Conservation (phyloP, 1,284 basidiomycete species). For the Phaffia rhodozyma region DNA sequence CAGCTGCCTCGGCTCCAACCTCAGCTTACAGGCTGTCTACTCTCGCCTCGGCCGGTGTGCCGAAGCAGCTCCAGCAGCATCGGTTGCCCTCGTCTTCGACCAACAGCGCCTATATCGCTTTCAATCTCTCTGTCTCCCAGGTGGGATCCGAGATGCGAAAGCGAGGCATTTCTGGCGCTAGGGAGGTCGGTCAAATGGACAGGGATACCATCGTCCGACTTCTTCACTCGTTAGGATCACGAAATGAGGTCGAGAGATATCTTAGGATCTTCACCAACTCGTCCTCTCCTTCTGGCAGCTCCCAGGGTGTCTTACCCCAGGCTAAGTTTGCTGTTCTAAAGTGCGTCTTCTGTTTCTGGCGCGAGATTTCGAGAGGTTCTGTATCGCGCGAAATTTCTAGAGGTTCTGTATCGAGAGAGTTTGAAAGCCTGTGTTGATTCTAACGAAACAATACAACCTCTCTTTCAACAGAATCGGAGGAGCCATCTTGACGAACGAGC, state of each 20-base stretch:
- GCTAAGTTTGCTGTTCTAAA: constrained; percentile 92
- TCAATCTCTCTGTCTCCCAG: constrained; percentile 2
- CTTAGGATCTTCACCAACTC: constrained; percentile 88
- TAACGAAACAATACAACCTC: constrained; percentile 15
- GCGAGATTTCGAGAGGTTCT: no score
- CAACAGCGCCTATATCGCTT: neutral
- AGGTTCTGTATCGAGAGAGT: neutral
- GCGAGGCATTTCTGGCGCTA: constrained; percentile 9
- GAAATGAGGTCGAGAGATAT: constrained; percentile 90
- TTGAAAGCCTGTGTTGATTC: neutral
- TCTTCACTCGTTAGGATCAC: constrained; percentile 86
- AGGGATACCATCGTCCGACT: constrained; percentile 77
- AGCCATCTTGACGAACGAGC: constrained; percentile 68
- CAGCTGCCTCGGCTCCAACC: neutral
- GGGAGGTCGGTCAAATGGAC: constrained; percentile 19
- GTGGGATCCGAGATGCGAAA: constrained; percentile 8
- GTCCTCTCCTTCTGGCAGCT: constrained; percentile 45
- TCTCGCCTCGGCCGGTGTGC: constrained; percentile 5
- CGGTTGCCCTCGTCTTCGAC: no score
- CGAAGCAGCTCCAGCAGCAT: neutral
- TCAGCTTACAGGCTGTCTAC: constrained; percentile 5
- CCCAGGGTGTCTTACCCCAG: constrained; percentile 35
- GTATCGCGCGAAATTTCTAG: no score
- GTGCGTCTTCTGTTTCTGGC: constrained; percentile 24
- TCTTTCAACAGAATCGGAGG: constrained; percentile 56